Evolutionary conservation across 331 rosid species (phyloP).

Genomic region (Acacia pycnantha): DNA sequence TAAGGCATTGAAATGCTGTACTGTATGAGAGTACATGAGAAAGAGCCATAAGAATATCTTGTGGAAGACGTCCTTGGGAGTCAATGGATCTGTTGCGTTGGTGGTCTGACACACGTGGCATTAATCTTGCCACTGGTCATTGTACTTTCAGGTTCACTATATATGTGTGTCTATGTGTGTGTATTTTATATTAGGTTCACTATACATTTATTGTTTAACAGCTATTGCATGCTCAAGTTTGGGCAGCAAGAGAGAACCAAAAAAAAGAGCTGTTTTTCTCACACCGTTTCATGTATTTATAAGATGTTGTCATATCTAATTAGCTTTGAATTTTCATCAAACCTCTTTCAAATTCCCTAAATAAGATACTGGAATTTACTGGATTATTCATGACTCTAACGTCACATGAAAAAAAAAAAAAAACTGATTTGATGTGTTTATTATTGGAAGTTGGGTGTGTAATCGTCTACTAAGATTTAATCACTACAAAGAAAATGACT

Average conservation of each 20-base stretch:
- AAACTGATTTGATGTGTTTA: no score
- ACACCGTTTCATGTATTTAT: neutral
- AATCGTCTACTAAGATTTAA: no score
- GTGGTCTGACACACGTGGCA: slow-evolving; percentile 38
- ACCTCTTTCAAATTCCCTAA: neutral
- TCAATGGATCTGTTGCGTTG: slow-evolving; percentile 31
- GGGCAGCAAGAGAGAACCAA: slow-evolving; percentile 10
- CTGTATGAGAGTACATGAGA: slow-evolving; percentile 31
- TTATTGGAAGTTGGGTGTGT: no score
- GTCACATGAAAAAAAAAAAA: no score
- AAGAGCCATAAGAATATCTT: slow-evolving; percentile 19
- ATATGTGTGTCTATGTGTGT: neutral
- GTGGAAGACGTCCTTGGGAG: slow-evolving; percentile 19
- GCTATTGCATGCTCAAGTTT: neutral
- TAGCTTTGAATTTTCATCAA: slow-evolving; percentile 13
- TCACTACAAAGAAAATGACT: no score
- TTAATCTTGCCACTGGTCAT: slow-evolving; percentile 18
- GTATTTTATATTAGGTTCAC: neutral
- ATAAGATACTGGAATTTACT: no score
- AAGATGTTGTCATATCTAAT: neutral
- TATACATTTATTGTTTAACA: neutral
- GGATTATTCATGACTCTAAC: no score
- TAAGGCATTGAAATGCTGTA: slow-evolving; percentile 45
- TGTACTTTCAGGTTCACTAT: slow-evolving; percentile 3
- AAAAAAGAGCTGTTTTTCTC: neutral